Conservation (phyloP, 1,284 basidiomycete genomes). For the Vanrija sp. region DNA sequence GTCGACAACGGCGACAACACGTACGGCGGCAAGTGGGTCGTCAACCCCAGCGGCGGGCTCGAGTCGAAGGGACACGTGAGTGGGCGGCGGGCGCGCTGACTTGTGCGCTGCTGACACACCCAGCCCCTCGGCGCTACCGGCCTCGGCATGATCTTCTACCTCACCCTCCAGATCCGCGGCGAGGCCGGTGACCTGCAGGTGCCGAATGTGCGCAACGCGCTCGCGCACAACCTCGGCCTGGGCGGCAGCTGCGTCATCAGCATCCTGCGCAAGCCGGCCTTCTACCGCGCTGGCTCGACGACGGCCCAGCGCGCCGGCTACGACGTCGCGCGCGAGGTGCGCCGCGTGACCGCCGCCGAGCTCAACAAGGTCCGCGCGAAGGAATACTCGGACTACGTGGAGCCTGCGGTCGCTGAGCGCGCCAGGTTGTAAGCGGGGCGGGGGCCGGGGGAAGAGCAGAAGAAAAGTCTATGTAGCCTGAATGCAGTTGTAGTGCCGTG, state of each 20-base stretch:
- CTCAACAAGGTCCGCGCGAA: constrained; percentile 14
- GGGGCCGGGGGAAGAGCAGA: too few relatives aligned
- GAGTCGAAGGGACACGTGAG: constrained; percentile 18
- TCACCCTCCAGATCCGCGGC: constrained; percentile 17
- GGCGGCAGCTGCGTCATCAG: constrained; percentile 17
- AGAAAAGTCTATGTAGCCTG: too few relatives aligned
- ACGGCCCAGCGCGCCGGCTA: constrained; percentile 12
- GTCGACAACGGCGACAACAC: constrained; percentile 19
- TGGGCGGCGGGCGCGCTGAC: too few relatives aligned
- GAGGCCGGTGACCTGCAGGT: constrained; percentile 19
- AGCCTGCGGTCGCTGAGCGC: not conserved
- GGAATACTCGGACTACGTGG: constrained; percentile 10
- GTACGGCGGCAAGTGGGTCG: constrained; percentile 21
- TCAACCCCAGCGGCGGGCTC: constrained; percentile 20
- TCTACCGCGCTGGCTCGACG: constrained; percentile 14
- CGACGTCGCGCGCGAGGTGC: constrained; percentile 14
- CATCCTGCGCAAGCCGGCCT: constrained; percentile 15
- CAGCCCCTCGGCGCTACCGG: constrained; percentile 19
- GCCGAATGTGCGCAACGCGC: constrained; percentile 15
- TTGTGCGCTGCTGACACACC: not conserved
- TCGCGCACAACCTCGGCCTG: constrained; percentile 20
- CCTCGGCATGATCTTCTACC: constrained; percentile 23
- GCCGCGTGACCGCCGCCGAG: constrained; percentile 11
- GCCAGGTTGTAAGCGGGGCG: not conserved
- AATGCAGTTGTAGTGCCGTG: too few relatives aligned